Base-by-base conservation (phyloP, 192 early-diverging fungal species). In the Hyaloraphidium curvatum region DNA sequence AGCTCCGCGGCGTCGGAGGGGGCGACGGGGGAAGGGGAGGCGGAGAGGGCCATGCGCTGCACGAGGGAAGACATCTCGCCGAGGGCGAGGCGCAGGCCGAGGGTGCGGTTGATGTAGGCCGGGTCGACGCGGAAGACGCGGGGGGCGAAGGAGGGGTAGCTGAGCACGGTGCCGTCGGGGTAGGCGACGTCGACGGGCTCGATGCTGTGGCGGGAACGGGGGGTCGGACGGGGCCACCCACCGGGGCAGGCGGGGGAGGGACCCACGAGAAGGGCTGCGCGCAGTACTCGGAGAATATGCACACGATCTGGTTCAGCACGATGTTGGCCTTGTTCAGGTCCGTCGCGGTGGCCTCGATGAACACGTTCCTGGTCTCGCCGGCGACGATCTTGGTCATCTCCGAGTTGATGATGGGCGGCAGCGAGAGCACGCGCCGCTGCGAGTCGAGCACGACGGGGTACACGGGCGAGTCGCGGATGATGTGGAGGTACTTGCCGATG, bases 401-500 rank as follows among this genome's bases (percentile, higher is more conserved):
- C 57, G 86, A 77, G 77, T 99, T 99, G 78, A 99, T 99, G 65
- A 99, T 90, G 25, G 95, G 95, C 28, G 95, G 95, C 55, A 99
- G 70, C 39, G 92, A 96, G 62, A 89, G 72, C 17, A 99, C 91
- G 33, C 66, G 67, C 48, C 77, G 75, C 19, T 79, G 84, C 35
- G 77, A 67, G 65, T 96, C 92, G 61, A 75, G 89, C 30, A 98
- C 75, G 22, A 96, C 79, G 25, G 95, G 95, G 63, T 83, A 99
- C 19, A 80, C 76, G 2, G 92, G 89, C 28, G 76, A 78, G 54
- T 88, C 76, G 31, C 83, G 77, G 60, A 99, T 99, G 60, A 99
- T 97, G 48, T 77, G 77, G 60, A 97, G 64, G 76, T 80, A 99
- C 61, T 85, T 84, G 62, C 76, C 77, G 28, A 99, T 70, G 31